A percentile compares a stretch with the other conserved stretches of the same genome.
These are phyloP conservation scores for Incumbomyces lentus DNA, from an alignment of 2,329 filamentous ascomycete species.

Conservation along the genomic window DNA sequence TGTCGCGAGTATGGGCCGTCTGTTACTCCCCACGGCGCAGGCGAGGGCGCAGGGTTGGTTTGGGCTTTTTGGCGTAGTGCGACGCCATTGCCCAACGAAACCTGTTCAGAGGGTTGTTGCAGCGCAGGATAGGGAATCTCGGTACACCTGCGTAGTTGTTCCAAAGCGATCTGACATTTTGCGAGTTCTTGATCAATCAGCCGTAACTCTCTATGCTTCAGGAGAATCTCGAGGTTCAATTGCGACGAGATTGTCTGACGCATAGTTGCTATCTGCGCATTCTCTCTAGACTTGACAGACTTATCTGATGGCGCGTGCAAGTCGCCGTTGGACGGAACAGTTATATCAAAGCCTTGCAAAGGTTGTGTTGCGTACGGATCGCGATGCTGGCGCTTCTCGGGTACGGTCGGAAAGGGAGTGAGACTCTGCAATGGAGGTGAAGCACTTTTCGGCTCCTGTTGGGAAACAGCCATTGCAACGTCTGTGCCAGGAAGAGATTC, in stretches of 20 bases:
- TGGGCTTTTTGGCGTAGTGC: constrained; percentile 30
- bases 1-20: constrained; percentile 91
- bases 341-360: constrained; percentile 3
- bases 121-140: constrained; percentile 79
- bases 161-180: constrained; percentile 86
- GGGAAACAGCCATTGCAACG: constrained; percentile 6
- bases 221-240: constrained; percentile 79
- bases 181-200: constrained; percentile 92
- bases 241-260: constrained; percentile 72
- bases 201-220: constrained; percentile 90
- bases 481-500: constrained; percentile 3
- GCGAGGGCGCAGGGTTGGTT: constrained; percentile 43
- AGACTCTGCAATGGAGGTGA: constrained; percentile 7
- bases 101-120: constrained; percentile 54
- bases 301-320: neutral
- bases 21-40: constrained; percentile 78
- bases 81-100: constrained; percentile 64
- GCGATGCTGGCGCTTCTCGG: constrained; percentile 6
- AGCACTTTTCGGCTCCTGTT: constrained; percentile 7
- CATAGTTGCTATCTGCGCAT: constrained; percentile 30
- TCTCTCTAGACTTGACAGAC: constrained; percentile 8
- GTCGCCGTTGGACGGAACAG: constrained; percentile 22
- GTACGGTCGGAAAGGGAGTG: constrained; percentile 13
- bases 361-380: constrained; percentile 8
- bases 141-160: constrained; percentile 86